Base-by-base conservation (phyloP, 202 grass and related monocot genomes). In the Digitaria exilis region DNA sequence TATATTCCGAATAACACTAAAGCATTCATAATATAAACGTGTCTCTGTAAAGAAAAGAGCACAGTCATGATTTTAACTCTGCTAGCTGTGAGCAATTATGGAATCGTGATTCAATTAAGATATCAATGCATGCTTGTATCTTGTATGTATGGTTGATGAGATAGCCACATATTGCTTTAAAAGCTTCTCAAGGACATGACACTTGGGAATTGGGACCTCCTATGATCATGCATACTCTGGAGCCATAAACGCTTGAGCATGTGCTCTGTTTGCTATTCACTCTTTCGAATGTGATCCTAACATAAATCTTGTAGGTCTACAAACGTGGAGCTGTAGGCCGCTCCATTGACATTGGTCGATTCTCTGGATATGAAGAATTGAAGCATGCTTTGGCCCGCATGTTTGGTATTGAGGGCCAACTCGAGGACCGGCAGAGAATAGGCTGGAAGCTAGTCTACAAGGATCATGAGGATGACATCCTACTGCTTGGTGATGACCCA, bases 361-460 rank as follows among this genome's bases (percentile, higher is more conserved):
- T 86, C 85, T 94, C 91, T 54, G 97, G 91, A 62, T 99, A 99
- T 70, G 88, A 89, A 78, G 93, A 96, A 25, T 69, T 99, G 34
- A 99, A 99, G 80, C 89, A 87, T 78, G 97, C 91, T 87, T 85
- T 99, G 84, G 96, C 96, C 30, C 87, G 93, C 46, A 99, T 99
- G 97, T 99, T 99, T 84, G 94, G 93, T 70, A 99, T 96, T 89
- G 93, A 99, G 71, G 97, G 97, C 28, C 97, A 99, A 82, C 88
- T 99, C 28, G 97, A 99, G 87, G 97, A 94, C 71, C 83, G 84
- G 7, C 93, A 95, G 39, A 90, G 89, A 90, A 90, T 94, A 59
- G 96, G 96, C 19, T 99, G 96, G 96, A 99, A 99, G 68, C 84
- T 99, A 61, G 96, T 99, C 76, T 99, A 96, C 78, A 91, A 84